These are phyloP conservation scores for Leishmania braziliensis DNA, from an alignment of 208 protist species.

Conservation along the genomic window DNA sequence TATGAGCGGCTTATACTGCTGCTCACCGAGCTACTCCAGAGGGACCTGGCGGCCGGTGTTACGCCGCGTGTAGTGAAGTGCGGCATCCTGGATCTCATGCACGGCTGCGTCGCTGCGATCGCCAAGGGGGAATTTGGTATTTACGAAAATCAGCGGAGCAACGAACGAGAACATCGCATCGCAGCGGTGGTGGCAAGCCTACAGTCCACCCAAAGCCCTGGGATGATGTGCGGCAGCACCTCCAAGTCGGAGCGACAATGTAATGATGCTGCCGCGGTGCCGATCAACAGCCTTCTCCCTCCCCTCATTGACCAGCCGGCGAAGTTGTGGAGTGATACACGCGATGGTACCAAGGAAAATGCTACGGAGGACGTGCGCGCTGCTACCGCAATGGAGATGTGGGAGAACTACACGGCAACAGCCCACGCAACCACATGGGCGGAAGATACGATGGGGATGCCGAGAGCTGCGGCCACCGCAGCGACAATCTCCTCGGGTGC, in stretches of 20 bases:
- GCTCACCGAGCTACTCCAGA: constrained; percentile 53
- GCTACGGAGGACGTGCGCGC: constrained; percentile 10
- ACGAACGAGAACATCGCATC: background rate
- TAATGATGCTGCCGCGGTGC: background rate
- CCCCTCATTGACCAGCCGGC: constrained; percentile 28
- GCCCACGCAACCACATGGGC: constrained; percentile 15
- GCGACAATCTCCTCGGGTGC: background rate
- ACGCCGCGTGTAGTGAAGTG: constrained; percentile 66
- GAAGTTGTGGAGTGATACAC: background rate
- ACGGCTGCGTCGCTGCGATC: constrained; percentile 16
- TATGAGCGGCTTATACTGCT: constrained; percentile 45
- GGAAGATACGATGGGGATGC: background rate
- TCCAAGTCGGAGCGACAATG: background rate
- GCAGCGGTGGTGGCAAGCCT: background rate
- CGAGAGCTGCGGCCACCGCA: background rate
- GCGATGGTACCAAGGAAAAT: background rate
- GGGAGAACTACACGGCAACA: constrained; percentile 29
- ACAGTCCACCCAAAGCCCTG: background rate
- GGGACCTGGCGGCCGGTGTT: constrained; percentile 58
- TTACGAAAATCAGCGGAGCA: background rate
- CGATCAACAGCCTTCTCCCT: constrained; percentile 29
- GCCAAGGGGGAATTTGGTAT: constrained; percentile 8
- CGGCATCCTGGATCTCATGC: constrained; percentile 39
- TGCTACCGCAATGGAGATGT: constrained; percentile 27
- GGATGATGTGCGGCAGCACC: background rate